These are phyloP conservation scores for Solanum bukasovii DNA, from an alignment of 257 asterid species.

Conservation along the genomic window DNA sequence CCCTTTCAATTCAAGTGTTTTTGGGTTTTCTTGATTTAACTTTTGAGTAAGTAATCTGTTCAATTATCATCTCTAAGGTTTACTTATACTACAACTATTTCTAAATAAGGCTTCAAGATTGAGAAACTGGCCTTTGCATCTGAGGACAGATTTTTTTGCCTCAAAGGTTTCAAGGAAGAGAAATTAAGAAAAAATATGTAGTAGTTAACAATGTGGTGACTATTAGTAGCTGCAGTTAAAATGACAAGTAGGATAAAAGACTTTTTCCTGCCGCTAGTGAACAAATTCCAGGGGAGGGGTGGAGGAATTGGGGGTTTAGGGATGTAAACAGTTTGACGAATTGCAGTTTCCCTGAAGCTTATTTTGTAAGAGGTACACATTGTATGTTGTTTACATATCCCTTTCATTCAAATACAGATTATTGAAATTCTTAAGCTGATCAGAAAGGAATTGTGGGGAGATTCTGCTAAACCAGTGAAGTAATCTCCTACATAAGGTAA, in stretches of 20 bases:
- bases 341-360: not conserved
- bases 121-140: not conserved
- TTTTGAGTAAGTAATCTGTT: not conserved
- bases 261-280: not conserved
- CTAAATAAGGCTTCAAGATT: not conserved
- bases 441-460: conserved; percentile 77
- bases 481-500: conserved; percentile 2
- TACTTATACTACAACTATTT: not conserved
- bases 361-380: not conserved
- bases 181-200: not conserved
- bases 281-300: not conserved
- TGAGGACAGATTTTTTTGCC: not conserved
- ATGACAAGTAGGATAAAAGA: not conserved
- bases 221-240: not conserved
- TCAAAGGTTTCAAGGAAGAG: not conserved
- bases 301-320: not conserved
- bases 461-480: conserved; percentile 29
- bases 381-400: not conserved
- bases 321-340: not conserved
- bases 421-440: conserved; percentile 68
- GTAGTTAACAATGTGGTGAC: not conserved
- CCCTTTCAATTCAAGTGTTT: not conserved
- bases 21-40: not conserved
- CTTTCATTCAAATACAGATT: conserved; percentile 33
- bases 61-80: not conserved